Conservation (phyloP, 192 early-diverging fungal species). For the Thamnidium elegans region DNA sequence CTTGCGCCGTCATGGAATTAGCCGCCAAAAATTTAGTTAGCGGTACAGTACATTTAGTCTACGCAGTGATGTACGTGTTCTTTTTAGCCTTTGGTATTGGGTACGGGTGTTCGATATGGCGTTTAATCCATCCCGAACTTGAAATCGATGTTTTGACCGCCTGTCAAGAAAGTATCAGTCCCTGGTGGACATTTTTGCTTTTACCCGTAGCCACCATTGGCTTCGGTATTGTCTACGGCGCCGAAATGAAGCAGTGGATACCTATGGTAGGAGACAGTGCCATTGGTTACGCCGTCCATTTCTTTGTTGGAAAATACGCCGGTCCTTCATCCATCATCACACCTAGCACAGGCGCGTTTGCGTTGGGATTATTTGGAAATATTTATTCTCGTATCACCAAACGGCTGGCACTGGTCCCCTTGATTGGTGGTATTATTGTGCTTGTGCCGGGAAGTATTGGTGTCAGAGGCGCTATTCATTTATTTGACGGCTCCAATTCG, state of each 20-base stretch:
- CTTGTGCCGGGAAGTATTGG: slow-evolving; percentile 74
- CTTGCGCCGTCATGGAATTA: slow-evolving; percentile 83
- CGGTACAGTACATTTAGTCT: slow-evolving; percentile 80
- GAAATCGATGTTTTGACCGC: slow-evolving; percentile 19
- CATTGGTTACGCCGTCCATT: slow-evolving; percentile 66
- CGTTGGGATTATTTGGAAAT: slow-evolving; percentile 77
- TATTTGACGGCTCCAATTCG: slow-evolving; percentile 25
- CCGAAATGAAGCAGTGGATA: slow-evolving; percentile 59
- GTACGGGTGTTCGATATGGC: slow-evolving; percentile 36
- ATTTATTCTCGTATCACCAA: slow-evolving; percentile 71
- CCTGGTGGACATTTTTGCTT: slow-evolving; percentile 42
- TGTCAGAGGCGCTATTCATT: slow-evolving; percentile 30
- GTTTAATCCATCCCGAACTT: slow-evolving; percentile 2
- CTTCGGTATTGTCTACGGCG: slow-evolving; percentile 57
- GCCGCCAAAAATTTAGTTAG: slow-evolving; percentile 84
- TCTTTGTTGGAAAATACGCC: slow-evolving; percentile 55
- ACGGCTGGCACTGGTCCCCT: slow-evolving; percentile 73
- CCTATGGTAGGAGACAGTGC: slow-evolving; percentile 63
- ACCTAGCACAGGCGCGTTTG: slow-evolving; percentile 69
- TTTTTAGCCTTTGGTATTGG: slow-evolving; percentile 74
- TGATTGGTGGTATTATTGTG: slow-evolving; percentile 77
- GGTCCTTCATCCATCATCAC: slow-evolving; percentile 46
- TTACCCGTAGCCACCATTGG: slow-evolving; percentile 39
- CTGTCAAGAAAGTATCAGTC: slow-evolving; percentile 25
- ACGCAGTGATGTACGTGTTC: slow-evolving; percentile 76